phyloP scores from a whole-genome alignment of 805 yeast genomes.

The Saturnispora kantuleensis region DNA sequence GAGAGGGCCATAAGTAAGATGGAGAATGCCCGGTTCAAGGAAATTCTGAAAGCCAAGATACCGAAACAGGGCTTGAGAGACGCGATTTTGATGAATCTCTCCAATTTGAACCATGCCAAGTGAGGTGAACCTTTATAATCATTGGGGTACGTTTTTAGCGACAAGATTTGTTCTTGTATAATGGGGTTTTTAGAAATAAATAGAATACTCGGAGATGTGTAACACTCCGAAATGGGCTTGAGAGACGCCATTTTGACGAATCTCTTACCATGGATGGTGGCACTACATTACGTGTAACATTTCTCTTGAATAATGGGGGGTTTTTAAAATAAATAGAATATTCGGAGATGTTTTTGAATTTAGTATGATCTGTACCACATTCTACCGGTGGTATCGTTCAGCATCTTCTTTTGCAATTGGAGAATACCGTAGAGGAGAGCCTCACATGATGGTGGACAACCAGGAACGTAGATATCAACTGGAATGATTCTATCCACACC shows the following conservation, averaged over 20 bases:
- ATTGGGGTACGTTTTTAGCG: no score
- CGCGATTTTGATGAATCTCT: constrained; percentile 34
- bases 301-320: no score
- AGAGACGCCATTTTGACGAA: no score
- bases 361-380: constrained; percentile 66
- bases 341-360: constrained; percentile 2
- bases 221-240: no score
- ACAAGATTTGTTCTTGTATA: no score
- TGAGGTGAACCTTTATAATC: no score
- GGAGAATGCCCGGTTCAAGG: constrained; percentile 42
- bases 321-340: not conserved
- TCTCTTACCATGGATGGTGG: no score
- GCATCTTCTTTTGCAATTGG: constrained; percentile 85
- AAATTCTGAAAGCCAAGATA: constrained; percentile 42
- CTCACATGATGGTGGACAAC: constrained; percentile 88
- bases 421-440: constrained; percentile 86
- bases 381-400: constrained; percentile 68
- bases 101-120: constrained; percentile 8
- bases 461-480: constrained; percentile 85
- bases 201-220: no score
- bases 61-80: constrained; percentile 50
- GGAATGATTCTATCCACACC: constrained; percentile 87
- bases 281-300: no score
- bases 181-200: no score
- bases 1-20: constrained; percentile 39